Conservation (phyloP, 2,329 filamentous ascomycete genomes). For the Penicillium verrucosum region DNA sequence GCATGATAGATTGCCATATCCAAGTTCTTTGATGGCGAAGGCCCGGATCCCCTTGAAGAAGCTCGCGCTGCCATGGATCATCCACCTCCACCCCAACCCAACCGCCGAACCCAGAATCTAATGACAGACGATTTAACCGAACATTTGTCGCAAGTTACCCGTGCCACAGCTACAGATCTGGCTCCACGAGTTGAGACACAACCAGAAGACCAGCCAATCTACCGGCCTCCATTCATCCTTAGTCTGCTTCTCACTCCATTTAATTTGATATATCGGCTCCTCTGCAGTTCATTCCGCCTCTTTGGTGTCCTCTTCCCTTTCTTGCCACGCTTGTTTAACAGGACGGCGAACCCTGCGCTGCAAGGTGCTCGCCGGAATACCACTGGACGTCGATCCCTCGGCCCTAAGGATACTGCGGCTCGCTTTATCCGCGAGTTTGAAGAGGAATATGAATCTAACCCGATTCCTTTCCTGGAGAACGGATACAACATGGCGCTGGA, state of each 20-base stretch:
- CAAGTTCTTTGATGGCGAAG: slow-evolving; percentile 97
- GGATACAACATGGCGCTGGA: slow-evolving; percentile 92
- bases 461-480: slow-evolving; percentile 75
- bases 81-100: slow-evolving; percentile 58
- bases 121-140: slow-evolving; percentile 46
- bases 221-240: slow-evolving; percentile 71
- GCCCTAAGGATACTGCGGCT: slow-evolving; percentile 81
- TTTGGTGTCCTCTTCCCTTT: slow-evolving; percentile 78
- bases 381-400: slow-evolving; percentile 69
- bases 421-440: slow-evolving; percentile 91
- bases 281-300: slow-evolving; percentile 65
- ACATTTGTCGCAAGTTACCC: slow-evolving; percentile 33
- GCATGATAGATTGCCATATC: slow-evolving; percentile 79
- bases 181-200: slow-evolving; percentile 84
- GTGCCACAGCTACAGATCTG: slow-evolving; percentile 52
- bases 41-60: slow-evolving; percentile 75
- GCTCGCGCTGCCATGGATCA: slow-evolving; percentile 62
- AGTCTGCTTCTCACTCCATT: slow-evolving; percentile 79
- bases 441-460: slow-evolving; percentile 73
- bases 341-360: slow-evolving; percentile 49
- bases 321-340: slow-evolving; percentile 61
- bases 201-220: slow-evolving; percentile 61
- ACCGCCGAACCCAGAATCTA: slow-evolving; percentile 69
- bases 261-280: slow-evolving; percentile 68
- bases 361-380: slow-evolving; percentile 53